A percentile compares a stretch with the other conserved stretches of the same genome.
Evolutionary conservation across 2,329 filamentous ascomycete species (phyloP).

Genomic region (Trichoderma simmonsii): DNA sequence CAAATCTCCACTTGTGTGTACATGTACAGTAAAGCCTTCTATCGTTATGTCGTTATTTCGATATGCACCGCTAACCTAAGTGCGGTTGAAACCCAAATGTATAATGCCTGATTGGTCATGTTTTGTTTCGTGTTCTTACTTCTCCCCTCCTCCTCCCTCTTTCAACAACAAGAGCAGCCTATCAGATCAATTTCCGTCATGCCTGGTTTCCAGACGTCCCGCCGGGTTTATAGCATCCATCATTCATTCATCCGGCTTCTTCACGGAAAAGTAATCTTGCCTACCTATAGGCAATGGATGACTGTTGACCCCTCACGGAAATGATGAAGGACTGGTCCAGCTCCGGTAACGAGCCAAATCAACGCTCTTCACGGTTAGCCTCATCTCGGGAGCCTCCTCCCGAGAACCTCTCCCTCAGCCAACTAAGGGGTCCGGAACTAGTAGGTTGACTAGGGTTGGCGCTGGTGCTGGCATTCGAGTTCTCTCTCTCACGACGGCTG

Average conservation of each 20-base stretch:
- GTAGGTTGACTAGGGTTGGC: slow-evolving; percentile 33
- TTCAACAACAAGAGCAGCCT: not conserved
- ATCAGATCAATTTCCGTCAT: not conserved
- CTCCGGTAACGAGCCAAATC: not conserved
- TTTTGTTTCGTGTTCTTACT: not conserved
- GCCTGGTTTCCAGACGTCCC: not conserved
- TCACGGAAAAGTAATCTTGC: not conserved
- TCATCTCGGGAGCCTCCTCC: slow-evolving; percentile 29
- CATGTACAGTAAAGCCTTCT: slow-evolving; percentile 6
- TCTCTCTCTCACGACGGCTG: slow-evolving; percentile 30
- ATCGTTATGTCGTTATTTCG: slow-evolving; percentile 9
- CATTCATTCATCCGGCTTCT: not conserved
- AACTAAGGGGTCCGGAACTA: slow-evolving; percentile 39
- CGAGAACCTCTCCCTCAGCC: slow-evolving; percentile 43
- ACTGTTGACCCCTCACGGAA: not conserved
- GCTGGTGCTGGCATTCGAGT: slow-evolving; percentile 29
- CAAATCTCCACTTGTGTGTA: not conserved
- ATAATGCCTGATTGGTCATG: not conserved
- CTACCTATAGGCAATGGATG: not conserved
- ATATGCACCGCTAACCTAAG: not conserved
- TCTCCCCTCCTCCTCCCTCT: not conserved
- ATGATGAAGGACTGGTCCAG: not conserved
- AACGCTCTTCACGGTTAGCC: slow-evolving; percentile 28
- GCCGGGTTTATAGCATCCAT: not conserved
- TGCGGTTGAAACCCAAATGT: not conserved